Evolutionary conservation across 1,284 basidiomycete species (phyloP).

Genomic region (Sporisorium exsertum): DNA sequence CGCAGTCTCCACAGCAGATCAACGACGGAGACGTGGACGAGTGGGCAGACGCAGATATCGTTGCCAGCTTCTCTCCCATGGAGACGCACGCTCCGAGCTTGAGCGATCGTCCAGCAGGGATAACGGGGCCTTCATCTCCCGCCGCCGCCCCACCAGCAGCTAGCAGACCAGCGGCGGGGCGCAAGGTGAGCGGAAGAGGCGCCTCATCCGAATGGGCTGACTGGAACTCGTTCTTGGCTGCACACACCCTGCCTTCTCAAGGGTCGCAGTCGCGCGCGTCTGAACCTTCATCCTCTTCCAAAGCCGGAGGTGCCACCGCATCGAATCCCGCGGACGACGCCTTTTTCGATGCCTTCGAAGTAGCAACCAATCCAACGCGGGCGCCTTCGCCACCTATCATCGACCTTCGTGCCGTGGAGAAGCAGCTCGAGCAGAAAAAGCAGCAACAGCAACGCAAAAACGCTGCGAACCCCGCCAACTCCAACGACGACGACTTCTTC

Average conservation of each 20-base stretch:
- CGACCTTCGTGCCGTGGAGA: constrained; percentile 63
- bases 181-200: constrained; percentile 31
- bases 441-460: constrained; percentile 21
- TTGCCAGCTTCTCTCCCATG: constrained; percentile 52
- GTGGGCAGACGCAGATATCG: constrained; percentile 52
- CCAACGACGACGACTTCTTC: constrained; percentile 54
- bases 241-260: constrained; percentile 33
- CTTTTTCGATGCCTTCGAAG: constrained; percentile 54
- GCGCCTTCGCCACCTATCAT: constrained; percentile 61
- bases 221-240: constrained; percentile 42
- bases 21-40: constrained; percentile 34
- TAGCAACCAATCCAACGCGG: constrained; percentile 35
- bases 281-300: constrained; percentile 1
- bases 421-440: constrained; percentile 51
- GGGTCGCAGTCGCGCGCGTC: constrained; percentile 8
- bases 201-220: constrained; percentile 45
- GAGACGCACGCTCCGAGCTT: constrained; percentile 14
- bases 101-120: background rate
- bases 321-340: constrained; percentile 51
- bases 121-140: background rate
- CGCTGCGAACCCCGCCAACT: background rate
- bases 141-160: background rate
- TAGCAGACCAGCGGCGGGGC: constrained; percentile 9
- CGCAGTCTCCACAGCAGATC: background rate
- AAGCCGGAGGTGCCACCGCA: background rate